A percentile compares a stretch with the other conserved stretches of the same genome.
phyloP scores from a whole-genome alignment of 2,329 filamentous ascomycete genomes.

The Ilyonectria destructans region DNA sequence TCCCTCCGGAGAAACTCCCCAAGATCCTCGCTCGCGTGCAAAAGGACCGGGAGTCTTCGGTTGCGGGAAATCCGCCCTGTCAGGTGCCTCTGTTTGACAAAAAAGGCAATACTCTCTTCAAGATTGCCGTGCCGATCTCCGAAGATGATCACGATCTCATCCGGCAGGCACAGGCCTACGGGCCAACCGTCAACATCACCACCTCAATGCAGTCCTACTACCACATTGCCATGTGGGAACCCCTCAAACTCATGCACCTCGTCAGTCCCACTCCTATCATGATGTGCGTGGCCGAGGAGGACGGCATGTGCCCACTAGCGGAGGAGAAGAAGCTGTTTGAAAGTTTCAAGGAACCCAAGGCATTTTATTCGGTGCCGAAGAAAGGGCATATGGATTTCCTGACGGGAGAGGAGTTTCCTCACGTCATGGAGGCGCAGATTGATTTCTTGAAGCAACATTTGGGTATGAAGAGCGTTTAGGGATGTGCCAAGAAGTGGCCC shows the following conservation, averaged over 20 bases:
- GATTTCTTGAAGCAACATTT: slow-evolving; percentile 12
- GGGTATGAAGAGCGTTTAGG: background rate
- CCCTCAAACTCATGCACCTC: slow-evolving; percentile 20
- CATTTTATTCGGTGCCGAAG: slow-evolving; percentile 21
- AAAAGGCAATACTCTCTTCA: slow-evolving; percentile 22
- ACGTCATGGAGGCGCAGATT: slow-evolving; percentile 9
- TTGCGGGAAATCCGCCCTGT: slow-evolving; percentile 21
- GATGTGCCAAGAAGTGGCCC: background rate
- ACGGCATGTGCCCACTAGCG: slow-evolving; percentile 16
- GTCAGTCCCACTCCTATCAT: slow-evolving; percentile 23
- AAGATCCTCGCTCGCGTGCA: slow-evolving; percentile 24
- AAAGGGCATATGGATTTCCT: slow-evolving; percentile 30
- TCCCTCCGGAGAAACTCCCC: slow-evolving; percentile 16
- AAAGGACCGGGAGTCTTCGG: slow-evolving; percentile 22
- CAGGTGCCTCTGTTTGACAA: slow-evolving; percentile 27
- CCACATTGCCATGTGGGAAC: slow-evolving; percentile 27
- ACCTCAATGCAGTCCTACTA: slow-evolving; percentile 30
- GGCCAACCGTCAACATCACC: slow-evolving; percentile 21
- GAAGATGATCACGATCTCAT: slow-evolving; percentile 23
- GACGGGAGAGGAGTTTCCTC: slow-evolving; percentile 7
- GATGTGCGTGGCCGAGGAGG: slow-evolving; percentile 21
- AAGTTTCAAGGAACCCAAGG: slow-evolving; percentile 20
- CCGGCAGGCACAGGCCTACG: slow-evolving; percentile 23
- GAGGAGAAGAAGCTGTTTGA: slow-evolving; percentile 27
- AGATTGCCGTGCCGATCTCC: slow-evolving; percentile 22